Conservation (phyloP, 2,329 filamentous ascomycete genomes). For the Chalaropsis thielavioides region DNA sequence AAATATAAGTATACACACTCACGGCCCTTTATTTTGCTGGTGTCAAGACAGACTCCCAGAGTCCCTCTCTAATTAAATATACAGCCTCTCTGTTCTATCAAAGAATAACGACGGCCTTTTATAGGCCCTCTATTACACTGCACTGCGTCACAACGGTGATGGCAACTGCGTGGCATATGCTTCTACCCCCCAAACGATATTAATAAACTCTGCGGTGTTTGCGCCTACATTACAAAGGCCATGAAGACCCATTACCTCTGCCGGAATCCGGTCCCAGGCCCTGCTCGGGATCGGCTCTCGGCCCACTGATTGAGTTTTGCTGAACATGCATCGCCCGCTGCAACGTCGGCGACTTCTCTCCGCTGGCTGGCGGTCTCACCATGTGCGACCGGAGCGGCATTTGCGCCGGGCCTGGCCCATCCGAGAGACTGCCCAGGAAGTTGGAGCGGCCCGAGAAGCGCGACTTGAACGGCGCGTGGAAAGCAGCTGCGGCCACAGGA, state of each 20-base stretch:
- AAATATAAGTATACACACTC: too few species aligned
- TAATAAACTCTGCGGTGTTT: not conserved
- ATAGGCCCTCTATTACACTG: not conserved
- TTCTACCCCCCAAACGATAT: not conserved
- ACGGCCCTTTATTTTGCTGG: too few species aligned
- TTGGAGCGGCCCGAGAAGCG: conserved; percentile 13
- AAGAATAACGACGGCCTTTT: not conserved
- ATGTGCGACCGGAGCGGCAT: not conserved
- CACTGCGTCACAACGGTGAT: not conserved
- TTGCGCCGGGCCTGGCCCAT: conserved; percentile 2
- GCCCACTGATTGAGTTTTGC: not conserved
- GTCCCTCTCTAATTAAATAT: not conserved
- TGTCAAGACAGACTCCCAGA: not conserved
- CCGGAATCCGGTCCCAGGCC: not conserved
- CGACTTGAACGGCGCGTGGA: conserved; percentile 9
- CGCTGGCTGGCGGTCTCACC: not conserved
- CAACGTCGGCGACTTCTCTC: conserved; percentile 4
- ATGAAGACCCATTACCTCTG: not conserved
- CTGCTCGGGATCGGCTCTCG: not conserved
- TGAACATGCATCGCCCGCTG: not conserved
- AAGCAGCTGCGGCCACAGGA: not conserved
- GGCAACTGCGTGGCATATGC: not conserved
- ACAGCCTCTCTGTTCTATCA: not conserved
- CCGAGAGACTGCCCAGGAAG: conserved; percentile 6
- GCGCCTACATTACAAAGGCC: not conserved